Conservation (phyloP, 2,329 filamentous ascomycete genomes). For the Fulvia fulva region DNA sequence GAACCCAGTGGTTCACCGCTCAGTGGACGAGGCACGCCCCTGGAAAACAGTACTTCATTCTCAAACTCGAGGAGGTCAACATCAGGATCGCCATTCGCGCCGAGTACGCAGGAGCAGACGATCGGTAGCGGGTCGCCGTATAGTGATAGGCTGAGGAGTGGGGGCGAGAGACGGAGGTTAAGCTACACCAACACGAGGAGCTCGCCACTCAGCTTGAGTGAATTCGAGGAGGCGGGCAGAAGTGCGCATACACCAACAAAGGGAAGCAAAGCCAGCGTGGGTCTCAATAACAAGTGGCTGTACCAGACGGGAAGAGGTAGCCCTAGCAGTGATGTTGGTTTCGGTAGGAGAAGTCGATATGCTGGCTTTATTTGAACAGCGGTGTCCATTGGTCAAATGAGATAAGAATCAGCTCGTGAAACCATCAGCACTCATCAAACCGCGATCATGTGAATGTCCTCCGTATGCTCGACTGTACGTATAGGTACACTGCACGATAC, state of each 20-base stretch:
- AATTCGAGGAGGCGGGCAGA: constrained; percentile 25
- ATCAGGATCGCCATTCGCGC: constrained; percentile 17
- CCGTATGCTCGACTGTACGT: no score
- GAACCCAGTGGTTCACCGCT: constrained; percentile 52
- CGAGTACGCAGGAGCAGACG: constrained; percentile 7
- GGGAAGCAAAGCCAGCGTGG: constrained; percentile 57
- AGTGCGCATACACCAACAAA: constrained; percentile 28
- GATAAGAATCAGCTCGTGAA: no score
- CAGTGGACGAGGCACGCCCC: constrained; percentile 47
- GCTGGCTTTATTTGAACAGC: background rate
- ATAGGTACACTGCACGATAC: no score
- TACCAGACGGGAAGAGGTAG: constrained; percentile 72
- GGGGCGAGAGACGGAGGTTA: constrained; percentile 49
- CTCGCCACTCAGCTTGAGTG: constrained; percentile 48
- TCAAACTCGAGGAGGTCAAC: constrained; percentile 4
- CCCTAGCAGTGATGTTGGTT: constrained; percentile 37
- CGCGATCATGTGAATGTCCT: no score
- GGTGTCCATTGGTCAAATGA: no score
- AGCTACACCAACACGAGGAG: constrained; percentile 56
- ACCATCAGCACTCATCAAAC: no score
- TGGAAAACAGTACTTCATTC: constrained; percentile 14
- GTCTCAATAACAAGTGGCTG: constrained; percentile 88
- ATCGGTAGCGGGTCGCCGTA: constrained; percentile 4
- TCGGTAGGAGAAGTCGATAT: background rate
- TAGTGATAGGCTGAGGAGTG: constrained; percentile 6